A percentile compares a stretch with the other conserved stretches of the same genome.
These are phyloP conservation scores for Xylaria sp. DNA, from an alignment of 2,329 filamentous ascomycete genomes.

Conservation along the genomic window DNA sequence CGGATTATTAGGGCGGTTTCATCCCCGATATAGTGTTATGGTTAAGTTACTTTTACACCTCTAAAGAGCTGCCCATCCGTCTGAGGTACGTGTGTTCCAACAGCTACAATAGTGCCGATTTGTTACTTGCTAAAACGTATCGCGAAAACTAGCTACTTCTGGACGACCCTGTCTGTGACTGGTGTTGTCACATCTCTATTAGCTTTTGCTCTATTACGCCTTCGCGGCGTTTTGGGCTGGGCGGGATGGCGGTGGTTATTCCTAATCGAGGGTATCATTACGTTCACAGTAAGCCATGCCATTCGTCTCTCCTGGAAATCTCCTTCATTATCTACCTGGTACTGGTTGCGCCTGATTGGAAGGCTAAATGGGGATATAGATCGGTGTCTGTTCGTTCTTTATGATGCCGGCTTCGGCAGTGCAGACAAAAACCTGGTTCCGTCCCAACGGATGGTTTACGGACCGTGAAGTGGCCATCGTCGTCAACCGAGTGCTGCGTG, in stretches of 20 bases:
- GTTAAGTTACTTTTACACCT: constrained; percentile 52
- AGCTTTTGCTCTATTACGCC: constrained; percentile 52
- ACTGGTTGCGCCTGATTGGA: neutral
- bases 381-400: constrained; percentile 63
- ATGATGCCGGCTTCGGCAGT: constrained; percentile 62
- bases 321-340: too few relatives aligned
- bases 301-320: neutral
- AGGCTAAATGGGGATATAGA: constrained; percentile 36
- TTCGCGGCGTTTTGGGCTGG: constrained; percentile 53
- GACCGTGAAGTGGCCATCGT: constrained; percentile 68
- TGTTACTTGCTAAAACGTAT: neutral
- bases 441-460: constrained; percentile 66
- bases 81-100: constrained; percentile 46
- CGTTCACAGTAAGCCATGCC: constrained; percentile 49
- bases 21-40: constrained; percentile 51
- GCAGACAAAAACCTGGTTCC: constrained; percentile 62
- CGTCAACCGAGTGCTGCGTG: constrained; percentile 66
- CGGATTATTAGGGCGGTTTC: constrained; percentile 47
- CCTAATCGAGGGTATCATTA: constrained; percentile 67
- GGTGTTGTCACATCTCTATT: constrained; percentile 51
- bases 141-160: constrained; percentile 49
- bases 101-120: neutral
- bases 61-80: constrained; percentile 53
- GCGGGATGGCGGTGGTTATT: constrained; percentile 62
- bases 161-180: constrained; percentile 51